Base-by-base conservation (phyloP, 2,329 filamentous ascomycete species). In the Emericellopsis atlantica region DNA sequence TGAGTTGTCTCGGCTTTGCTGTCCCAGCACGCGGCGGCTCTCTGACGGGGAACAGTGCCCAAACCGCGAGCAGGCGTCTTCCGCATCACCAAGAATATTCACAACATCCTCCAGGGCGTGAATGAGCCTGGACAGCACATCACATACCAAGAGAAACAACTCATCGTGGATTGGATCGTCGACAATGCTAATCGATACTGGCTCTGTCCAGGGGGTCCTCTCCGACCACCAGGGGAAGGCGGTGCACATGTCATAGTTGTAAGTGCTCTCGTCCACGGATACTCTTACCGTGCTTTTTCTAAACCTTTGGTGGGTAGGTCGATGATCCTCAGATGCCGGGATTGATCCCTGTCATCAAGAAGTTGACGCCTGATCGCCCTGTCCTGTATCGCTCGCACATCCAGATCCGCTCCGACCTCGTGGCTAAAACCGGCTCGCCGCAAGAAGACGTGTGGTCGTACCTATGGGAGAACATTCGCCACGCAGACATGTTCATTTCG, bases 101-200 rank as follows among this genome's bases (percentile, higher is more conserved):
- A 92, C 72, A 92, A 92, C 60, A 89, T 90, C 47, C 75, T 92
- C 3, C 85, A 92, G 61, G 85, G 84, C 8, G 84, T 89, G 34
- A 77, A 78, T 33, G 66, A 70, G 22, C 73, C 76, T 0, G 71
- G 74, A 3, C 72, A 84, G 49, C 71, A 76, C n/a, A 67, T 90
- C 26, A 75, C 70, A 1, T 49, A 65, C 1, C 72, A 81, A 2
- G 74, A 84, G 43, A 77, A 79, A 50, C 56, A 64, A 1, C 60
- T 66, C n/a, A 74, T 90, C 40, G 72, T 71, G 9, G 72, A 78
- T 37, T 92, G 85, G 85, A 80, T 84, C 43, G 62, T 68, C 11
- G 74, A 82, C 11, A 90, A 90, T 56, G 80, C 84, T 5, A 69
- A 78, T 40, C 70, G 82, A 37, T 88, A 84, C 57, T 92, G 85